A percentile compares a stretch with the other conserved stretches of the same genome.
Evolutionary conservation across 2,329 filamentous ascomycete species (phyloP).

Genomic region (Cladosporium sp.): DNA sequence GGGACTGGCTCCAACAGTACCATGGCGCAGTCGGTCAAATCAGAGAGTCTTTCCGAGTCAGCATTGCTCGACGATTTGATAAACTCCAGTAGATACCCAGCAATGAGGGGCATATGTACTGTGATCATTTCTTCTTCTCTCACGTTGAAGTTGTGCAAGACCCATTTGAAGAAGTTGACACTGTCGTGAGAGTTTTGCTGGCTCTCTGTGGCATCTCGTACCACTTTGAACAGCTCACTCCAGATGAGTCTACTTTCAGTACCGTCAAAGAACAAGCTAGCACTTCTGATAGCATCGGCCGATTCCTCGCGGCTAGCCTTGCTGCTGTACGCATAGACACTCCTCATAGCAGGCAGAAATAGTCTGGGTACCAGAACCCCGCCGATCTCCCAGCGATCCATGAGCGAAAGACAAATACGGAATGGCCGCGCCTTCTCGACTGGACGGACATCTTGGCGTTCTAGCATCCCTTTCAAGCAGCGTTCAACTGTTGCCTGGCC

Average conservation of each 20-base stretch:
- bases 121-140: conserved; percentile 94
- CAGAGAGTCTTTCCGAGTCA: not conserved
- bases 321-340: conserved; percentile 69
- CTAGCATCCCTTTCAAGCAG: conserved; percentile 74
- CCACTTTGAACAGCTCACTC: conserved; percentile 28
- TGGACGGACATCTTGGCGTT: conserved; percentile 49
- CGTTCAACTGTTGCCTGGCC: conserved; percentile 70
- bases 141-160: conserved; percentile 84
- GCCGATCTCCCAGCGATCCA: conserved; percentile 98
- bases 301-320: conserved; percentile 67
- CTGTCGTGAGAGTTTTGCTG: conserved; percentile 8
- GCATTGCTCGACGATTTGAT: not conserved
- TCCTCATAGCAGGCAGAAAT: conserved; percentile 81
- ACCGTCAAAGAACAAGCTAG: conserved; percentile 94
- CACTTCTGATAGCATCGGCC: conserved; percentile 83
- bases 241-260: conserved; percentile 94
- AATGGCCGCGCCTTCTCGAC: conserved; percentile 78
- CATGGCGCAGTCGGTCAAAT: conserved; percentile 4
- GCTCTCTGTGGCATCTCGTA: not conserved
- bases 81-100: conserved; percentile 15
- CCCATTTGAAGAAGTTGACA: conserved; percentile 57
- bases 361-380: conserved; percentile 82
- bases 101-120: conserved; percentile 64
- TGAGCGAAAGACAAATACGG: conserved; percentile 86
- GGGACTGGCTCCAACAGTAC: conserved; percentile 12